Evolutionary conservation across 2,329 filamentous ascomycete species (phyloP).

Genomic region (Aspergillus fumigatus): DNA sequence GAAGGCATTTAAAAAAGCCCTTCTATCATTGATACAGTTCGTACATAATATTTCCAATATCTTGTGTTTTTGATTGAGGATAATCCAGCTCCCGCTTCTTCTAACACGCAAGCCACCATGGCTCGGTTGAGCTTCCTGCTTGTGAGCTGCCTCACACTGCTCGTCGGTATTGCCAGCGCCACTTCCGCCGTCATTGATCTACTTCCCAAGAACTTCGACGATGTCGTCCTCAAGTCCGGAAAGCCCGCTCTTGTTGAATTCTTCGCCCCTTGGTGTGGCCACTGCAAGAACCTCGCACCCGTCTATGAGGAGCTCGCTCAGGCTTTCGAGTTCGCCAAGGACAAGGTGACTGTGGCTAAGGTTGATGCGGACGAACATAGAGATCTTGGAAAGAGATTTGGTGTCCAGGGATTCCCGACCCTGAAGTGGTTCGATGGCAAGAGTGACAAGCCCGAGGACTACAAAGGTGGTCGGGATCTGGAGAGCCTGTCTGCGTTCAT

Average conservation of each 20-base stretch:
- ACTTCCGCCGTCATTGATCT: conserved; percentile 87
- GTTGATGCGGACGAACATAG: conserved; percentile 92
- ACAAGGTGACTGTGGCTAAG: conserved; percentile 83
- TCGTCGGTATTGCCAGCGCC: conserved; percentile 55
- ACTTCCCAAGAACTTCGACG: conserved; percentile 85
- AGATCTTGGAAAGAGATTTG: conserved; percentile 76
- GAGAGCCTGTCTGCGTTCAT: conserved; percentile 81
- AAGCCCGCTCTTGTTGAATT: conserved; percentile 97
- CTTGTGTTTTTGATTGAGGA: background rate
- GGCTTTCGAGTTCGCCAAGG: conserved; percentile 66
- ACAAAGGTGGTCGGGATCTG: conserved; percentile 79
- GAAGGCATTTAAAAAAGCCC: background rate
- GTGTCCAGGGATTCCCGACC: conserved; percentile 91
- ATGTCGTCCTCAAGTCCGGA: conserved; percentile 80
- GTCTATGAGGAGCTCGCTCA: conserved; percentile 86
- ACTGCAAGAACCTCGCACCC: conserved; percentile 97
- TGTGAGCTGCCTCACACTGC: conserved; percentile 43
- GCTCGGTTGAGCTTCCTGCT: conserved; percentile 44
- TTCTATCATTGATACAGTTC: background rate
- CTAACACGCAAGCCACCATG: conserved; percentile 27
- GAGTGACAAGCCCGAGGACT: conserved; percentile 78
- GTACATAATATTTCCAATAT: background rate
- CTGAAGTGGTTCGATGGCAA: conserved; percentile 98
- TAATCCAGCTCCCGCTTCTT: background rate
- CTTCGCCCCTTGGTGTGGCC: conserved; percentile 97